Percentiles rank a stretch among this genome's conserved stretches.
phyloP scores from a whole-genome alignment of 139 green algal genomes.

The Ulvella scutata region DNA sequence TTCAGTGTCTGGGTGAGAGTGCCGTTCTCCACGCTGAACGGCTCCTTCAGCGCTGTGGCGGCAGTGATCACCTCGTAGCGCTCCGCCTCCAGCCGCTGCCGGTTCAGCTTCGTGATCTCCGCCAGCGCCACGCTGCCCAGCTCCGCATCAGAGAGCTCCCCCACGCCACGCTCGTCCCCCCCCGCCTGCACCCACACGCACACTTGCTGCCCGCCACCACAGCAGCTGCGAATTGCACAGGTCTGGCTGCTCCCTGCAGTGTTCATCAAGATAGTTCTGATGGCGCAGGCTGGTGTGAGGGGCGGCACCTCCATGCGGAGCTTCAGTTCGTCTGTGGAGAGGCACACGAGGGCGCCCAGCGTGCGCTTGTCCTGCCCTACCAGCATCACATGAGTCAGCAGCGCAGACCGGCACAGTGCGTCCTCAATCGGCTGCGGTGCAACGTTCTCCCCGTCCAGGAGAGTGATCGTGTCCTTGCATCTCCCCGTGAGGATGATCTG shows the following conservation, averaged over 20 bases:
- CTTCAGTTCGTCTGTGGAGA: not conserved
- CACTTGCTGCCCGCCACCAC: not conserved
- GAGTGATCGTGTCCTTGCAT: conserved; percentile 86
- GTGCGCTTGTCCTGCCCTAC: conserved; percentile 46
- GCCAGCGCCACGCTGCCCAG: conserved; percentile 19
- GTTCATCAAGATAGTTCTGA: not conserved
- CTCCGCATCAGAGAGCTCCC: conserved; percentile 10
- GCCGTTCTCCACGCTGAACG: conserved; percentile 59
- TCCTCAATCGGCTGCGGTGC: conserved; percentile 81
- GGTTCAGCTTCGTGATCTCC: conserved; percentile 20
- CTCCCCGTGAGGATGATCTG: conserved; percentile 46
- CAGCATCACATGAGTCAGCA: conserved; percentile 64
- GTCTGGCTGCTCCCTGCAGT: conserved; percentile 10
- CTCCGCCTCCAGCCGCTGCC: not conserved
- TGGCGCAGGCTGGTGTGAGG: not conserved
- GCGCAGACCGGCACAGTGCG: conserved; percentile 20
- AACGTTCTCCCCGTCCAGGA: conserved; percentile 81
- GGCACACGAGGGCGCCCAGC: conserved; percentile 12
- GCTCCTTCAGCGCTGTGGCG: conserved; percentile 24
- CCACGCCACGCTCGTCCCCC: not conserved
- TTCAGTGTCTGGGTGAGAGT: conserved; percentile 91
- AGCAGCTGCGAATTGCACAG: no score
- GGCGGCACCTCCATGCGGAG: not conserved
- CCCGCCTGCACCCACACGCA: not conserved
- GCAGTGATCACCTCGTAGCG: not conserved